Base-by-base conservation (phyloP, 352 stramenopile species). In the Phytophthora crassamura region DNA sequence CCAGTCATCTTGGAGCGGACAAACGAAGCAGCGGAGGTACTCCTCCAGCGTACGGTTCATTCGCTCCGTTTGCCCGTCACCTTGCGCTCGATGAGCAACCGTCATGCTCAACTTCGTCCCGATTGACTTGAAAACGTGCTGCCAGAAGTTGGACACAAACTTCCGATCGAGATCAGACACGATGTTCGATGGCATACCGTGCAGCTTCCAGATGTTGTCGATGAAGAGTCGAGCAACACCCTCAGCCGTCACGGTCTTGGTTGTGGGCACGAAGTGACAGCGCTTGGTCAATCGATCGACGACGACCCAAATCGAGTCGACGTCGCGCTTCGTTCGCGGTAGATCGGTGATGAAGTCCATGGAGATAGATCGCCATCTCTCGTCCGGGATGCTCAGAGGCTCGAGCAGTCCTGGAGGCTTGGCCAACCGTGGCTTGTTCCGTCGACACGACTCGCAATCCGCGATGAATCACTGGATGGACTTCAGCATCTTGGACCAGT, bases 111-210 rank as follows among this genome's bases (percentile, higher is more conserved):
- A 10, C 33, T 56, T 38, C 20, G 50, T 48, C 16, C 55, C 43
- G 38, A 57, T 60, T 5, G 18, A 51, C 30, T 65, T 65, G 34
- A 49, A 51, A 28, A 61, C 22, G 7, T 45, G 15, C 14, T 58
- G 39, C 53, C 43, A 59, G 35, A 70, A 67, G 5, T 43, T 32
- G 16, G 46, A 60, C 3, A 45, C 51, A 28, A 71, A 67, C 32
- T 71, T 71, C 18, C 43, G 15, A 25, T 60, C 63, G 1, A 16
- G 63, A 16, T 71, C 55, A 2, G 54, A 66, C 3, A 67, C 53
- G 16, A 72, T 69, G 36, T 42, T 60, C 1, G 20, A 36, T 5
- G 61, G 43, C 45, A 64, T 58, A 2, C 55, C 55, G 34, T 64
- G 20, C 10, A 54, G 43, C 18, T 47, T 45, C 25, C n/a, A n/a